Base-by-base conservation (phyloP, 2,329 filamentous ascomycete species). In the Nemania sp. region DNA sequence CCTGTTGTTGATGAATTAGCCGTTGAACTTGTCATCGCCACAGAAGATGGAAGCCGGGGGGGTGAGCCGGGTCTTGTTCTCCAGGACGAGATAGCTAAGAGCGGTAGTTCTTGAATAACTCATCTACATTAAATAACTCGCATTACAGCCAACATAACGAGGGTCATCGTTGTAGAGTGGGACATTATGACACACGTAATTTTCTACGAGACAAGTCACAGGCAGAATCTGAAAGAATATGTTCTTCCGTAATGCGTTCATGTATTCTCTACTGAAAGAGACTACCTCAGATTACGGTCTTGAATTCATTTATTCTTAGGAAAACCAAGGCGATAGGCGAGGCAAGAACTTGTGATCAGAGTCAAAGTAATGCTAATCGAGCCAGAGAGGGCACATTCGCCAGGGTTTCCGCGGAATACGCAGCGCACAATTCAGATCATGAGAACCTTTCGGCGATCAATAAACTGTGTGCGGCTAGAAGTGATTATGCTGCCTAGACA, bases 1-100 rank as follows among this genome's bases (percentile, higher is more conserved):
- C 6, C 20, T 54, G 27, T 22, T 29, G 26, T 15, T n/a, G 49
- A 62, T 13, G 67, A 61, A 7, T 38, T 67, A n/a, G 81, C 81
- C 64, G 72, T 74, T 10, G 77, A 81, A 53, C 75, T 72, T 29
- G 77, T 78, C 1, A 74, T 87, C 18, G 77, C 82, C 29, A 88
- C 85, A 0, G 81, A 86, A 68, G 87, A 89, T 67, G 86, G 86
- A 2, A 87, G 82, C 58, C 79, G 87, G 49, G 85, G 85, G 2
- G 85, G 86, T 0, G 73, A 73, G 55, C 80, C 82, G 0, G 84
- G 84, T 0, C 77, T 87, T 53, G 75, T 85, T 43, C 74, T 88
- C 57, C 76, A 78, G 49, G 81, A 86, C 2, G 67, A 72, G 29
- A 54, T 69, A 53, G 53, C 27, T 2, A 64, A 68, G 51, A 52